Base-by-base conservation (phyloP, 1,284 basidiomycete species). In the Microbotryum violaceum region DNA sequence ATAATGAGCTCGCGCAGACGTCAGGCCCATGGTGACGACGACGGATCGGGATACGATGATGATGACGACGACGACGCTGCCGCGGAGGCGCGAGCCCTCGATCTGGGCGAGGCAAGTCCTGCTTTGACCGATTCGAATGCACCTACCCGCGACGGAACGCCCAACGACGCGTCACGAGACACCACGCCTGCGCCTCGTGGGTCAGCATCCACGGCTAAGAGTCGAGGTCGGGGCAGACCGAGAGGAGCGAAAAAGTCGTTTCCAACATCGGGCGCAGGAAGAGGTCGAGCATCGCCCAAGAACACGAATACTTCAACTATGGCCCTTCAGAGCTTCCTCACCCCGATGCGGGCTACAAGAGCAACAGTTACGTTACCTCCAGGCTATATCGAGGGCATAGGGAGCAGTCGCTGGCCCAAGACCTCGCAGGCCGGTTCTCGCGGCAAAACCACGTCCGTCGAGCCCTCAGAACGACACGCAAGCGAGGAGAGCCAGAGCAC, bases 341-440 rank as follows among this genome's bases (percentile, higher is more conserved):
- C 10, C 33, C 54, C 59, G 10, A 42, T 44, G 18, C 54, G 64
- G 1, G 64, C 64, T 27, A 65, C 64, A 6, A 21, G 64, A 10
- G 64, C 64, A 2, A 65, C 56, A 16, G 64, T 65, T 14, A 65
- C 64, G 4, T 49, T 65, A 1, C 61, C 64, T 6, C 61, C 64
- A 16, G 61, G 64, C 6, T 63, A 66, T 42, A 63, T 63, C n/a
- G 56, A 57, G 52, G 64, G 61, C 21, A 61, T 63, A 21, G 63
- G 58, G 52, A 63, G 58, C 12, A 37, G 31, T n/a, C 55, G 49
- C 54, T 63, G 58, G 54, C 61, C 52, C 1, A 42, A 29, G 37
- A 21, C 37, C 37, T 42, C 37, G 14, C 37, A 42, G 20, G 48
- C 31, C 25, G 58, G n/a, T 20, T 25, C 18, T 33, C 55, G 31